Evolutionary conservation across 75 land plant species (phyloP).

Genomic region (Adiantum capillusveneris): DNA sequence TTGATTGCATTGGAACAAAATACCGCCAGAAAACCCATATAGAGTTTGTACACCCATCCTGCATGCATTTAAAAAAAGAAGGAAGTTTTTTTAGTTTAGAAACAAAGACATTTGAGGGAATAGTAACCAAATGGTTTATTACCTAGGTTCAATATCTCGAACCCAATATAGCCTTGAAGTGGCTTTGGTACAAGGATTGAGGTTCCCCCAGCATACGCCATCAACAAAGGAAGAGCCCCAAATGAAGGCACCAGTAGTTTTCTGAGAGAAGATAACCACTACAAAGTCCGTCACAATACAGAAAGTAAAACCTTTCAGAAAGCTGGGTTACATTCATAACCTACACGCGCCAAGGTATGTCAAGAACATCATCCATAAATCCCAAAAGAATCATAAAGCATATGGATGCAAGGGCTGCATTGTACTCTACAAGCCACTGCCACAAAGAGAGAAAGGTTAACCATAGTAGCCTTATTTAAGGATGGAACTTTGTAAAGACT

Average conservation of each 20-base stretch:
- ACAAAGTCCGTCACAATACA: no score
- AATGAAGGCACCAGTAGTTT: constrained; percentile 81
- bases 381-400: constrained; percentile 93
- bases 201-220: constrained; percentile 98
- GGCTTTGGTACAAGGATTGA: constrained; percentile 90
- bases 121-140: no score
- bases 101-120: no score
- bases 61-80: constrained; percentile 9
- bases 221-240: constrained; percentile 90
- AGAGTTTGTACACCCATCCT: constrained; percentile 89
- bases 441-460: no score
- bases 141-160: constrained; percentile 64
- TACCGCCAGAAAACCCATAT: constrained; percentile 86
- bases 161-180: constrained; percentile 59
- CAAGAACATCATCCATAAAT: constrained; percentile 95
- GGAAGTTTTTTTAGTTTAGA: neutral
- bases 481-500: no score
- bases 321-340: no score
- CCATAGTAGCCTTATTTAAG: no score
- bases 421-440: constrained; percentile 36
- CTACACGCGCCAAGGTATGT: constrained; percentile 96
- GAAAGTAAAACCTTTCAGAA: no score
- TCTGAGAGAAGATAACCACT: no score
- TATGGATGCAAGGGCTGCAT: constrained; percentile 62
- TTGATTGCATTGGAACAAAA: constrained; percentile 95